Conservation (phyloP, 108 stramenopile species). For the Chaetoceros tenuissimus region DNA sequence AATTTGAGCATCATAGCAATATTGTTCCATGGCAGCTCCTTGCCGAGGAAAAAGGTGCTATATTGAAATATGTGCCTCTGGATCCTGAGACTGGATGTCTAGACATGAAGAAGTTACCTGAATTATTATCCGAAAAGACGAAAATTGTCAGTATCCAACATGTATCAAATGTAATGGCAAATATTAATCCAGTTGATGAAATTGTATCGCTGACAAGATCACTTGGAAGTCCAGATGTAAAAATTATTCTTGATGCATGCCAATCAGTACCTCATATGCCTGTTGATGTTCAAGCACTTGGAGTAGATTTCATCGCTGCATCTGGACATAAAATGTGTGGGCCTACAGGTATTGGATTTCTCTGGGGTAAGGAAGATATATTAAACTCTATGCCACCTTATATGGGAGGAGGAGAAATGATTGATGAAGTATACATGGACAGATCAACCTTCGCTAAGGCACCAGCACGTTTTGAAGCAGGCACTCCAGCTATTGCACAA, state of each 20-base stretch:
- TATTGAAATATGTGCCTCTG: constrained; percentile 63
- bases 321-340: constrained; percentile 99
- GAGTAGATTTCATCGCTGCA: constrained; percentile 91
- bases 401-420: constrained; percentile 95
- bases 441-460: constrained; percentile 77
- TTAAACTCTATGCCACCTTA: constrained; percentile 86
- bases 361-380: constrained; percentile 76
- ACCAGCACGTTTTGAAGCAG: constrained; percentile 92
- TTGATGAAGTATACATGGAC: constrained; percentile 84
- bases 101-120: constrained; percentile 52
- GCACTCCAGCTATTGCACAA: constrained; percentile 93
- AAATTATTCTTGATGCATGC: constrained; percentile 88
- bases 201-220: constrained; percentile 66
- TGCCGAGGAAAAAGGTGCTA: constrained; percentile 50
- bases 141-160: constrained; percentile 89
- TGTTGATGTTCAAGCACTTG: constrained; percentile 81
- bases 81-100: constrained; percentile 39
- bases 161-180: constrained; percentile 86
- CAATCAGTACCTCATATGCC: constrained; percentile 89
- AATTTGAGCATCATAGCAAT: constrained; percentile 94
- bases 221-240: constrained; percentile 46
- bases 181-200: constrained; percentile 73
- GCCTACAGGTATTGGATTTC: constrained; percentile 94
- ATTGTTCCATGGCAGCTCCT: constrained; percentile 95
- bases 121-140: constrained; percentile 51